Evolutionary conservation across 306 rosid species (phyloP).

Genomic region (Sindora glabra): DNA sequence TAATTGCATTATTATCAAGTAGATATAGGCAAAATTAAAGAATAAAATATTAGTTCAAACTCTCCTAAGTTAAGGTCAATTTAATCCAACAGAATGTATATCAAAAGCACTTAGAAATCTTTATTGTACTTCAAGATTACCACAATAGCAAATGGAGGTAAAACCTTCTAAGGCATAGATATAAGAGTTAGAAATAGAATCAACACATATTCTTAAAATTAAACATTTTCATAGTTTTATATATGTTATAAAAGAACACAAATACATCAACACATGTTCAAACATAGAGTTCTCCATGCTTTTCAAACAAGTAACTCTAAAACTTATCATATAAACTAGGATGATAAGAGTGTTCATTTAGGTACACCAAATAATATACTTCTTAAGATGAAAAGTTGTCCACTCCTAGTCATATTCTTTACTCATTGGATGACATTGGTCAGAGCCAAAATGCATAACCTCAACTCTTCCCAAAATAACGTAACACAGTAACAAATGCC

Average conservation of each 20-base stretch:
- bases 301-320: constrained; percentile 37
- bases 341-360: constrained; percentile 72
- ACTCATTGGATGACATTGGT: constrained; percentile 60
- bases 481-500: constrained; percentile 70
- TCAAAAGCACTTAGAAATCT: constrained; percentile 35
- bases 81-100: too few species aligned
- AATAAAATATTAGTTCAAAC: too few species aligned
- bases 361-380: constrained; percentile 62
- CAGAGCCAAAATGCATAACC: constrained; percentile 34
- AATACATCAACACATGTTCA: neutral
- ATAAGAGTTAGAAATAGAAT: constrained; percentile 69
- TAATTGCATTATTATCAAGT: too few species aligned
- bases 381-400: constrained; percentile 48
- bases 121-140: constrained; percentile 44
- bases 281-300: constrained; percentile 14
- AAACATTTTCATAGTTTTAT: neutral
- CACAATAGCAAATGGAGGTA: constrained; percentile 32
- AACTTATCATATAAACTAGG: constrained; percentile 72
- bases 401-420: constrained; percentile 68
- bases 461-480: constrained; percentile 71
- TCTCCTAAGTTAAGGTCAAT: too few species aligned
- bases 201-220: constrained; percentile 54
- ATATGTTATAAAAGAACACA: neutral
- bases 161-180: constrained; percentile 53
- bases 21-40: too few species aligned